Base-by-base conservation (phyloP, 306 rosid species). In the Vigna trinervia region DNA sequence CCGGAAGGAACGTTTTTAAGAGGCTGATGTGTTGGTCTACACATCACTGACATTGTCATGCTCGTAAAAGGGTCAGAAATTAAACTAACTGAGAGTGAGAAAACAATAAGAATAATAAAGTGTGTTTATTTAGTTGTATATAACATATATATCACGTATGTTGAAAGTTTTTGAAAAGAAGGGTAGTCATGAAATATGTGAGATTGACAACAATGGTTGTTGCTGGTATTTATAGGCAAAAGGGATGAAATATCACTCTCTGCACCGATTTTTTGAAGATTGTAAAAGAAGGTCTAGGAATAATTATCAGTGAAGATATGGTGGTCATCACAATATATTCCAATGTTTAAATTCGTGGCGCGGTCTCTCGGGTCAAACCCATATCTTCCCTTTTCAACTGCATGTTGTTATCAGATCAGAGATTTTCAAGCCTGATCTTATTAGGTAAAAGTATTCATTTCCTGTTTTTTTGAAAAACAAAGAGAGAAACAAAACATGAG, bases 41-140 rank as follows among this genome's bases (percentile, higher is more conserved):
- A 77, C 78, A 79, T 47, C 57, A 67, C 61, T 87, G 87, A 80
- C 26, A 84, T 70, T 8, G 66, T 67, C 84, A 84, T 75, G 46
- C 65, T 38, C 45, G 48, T 65, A 28, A 78, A 34, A 30, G 14
- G 36, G 20, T 59, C 65, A 41, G 46, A 41, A 41, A 9, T 9
- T 41, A 9, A 41, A 41, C 12, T 2, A 26, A 26, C 5, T 4
- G 3, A 69, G 38, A 14, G 23, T 4, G n/a, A 56, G 19, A 12
- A 77, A 69, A 62, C 20, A 17, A 63, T 20, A 12, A 45, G 68
- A 54, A 54, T 15, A 38, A 30, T 15, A 38, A 30, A 32, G 46
- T 1, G 43, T 20, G 23, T 8, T 39, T 8, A 39, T 2, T 8
- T 5, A 5, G 6, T 34, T 34, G 0, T 8, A 39, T 39, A 8